Evolutionary conservation across 1,139 yeast species (phyloP).

Genomic region (Geotrichum australiense): DNA sequence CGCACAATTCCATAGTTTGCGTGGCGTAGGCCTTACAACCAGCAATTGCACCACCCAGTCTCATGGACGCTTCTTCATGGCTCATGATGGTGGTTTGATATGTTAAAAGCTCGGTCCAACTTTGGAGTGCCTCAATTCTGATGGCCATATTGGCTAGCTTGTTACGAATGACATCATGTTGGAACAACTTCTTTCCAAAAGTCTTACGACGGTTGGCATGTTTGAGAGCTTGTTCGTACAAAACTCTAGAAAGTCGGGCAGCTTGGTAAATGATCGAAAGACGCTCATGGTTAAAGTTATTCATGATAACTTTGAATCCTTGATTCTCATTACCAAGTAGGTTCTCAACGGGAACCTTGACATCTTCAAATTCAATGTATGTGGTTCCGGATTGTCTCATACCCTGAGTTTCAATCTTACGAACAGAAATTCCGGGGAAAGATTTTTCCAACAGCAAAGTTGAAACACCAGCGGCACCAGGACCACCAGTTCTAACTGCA

Average conservation of each 20-base stretch:
- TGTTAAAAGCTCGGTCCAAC: constrained; percentile 35
- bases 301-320: constrained; percentile 41
- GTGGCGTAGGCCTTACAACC: constrained; percentile 40
- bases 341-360: constrained; percentile 41
- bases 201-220: constrained; percentile 40
- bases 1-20: constrained; percentile 39
- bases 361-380: constrained; percentile 39
- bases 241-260: constrained; percentile 37
- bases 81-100: constrained; percentile 35
- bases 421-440: constrained; percentile 37
- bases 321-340: constrained; percentile 39
- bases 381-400: constrained; percentile 38
- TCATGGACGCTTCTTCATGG: constrained; percentile 36
- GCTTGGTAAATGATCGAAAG: constrained; percentile 39
- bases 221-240: constrained; percentile 39
- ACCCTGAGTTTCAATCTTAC: constrained; percentile 39
- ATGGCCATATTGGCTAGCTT: constrained; percentile 41
- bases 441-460: constrained; percentile 37
- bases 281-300: constrained; percentile 42
- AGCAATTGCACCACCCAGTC: constrained; percentile 42
- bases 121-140: constrained; percentile 36
- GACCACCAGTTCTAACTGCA: constrained; percentile 41
- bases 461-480: constrained; percentile 39
- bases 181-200: constrained; percentile 38
- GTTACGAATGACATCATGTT: constrained; percentile 40